Conservation (phyloP, 805 yeast genomes). For the Candida patagonica region DNA sequence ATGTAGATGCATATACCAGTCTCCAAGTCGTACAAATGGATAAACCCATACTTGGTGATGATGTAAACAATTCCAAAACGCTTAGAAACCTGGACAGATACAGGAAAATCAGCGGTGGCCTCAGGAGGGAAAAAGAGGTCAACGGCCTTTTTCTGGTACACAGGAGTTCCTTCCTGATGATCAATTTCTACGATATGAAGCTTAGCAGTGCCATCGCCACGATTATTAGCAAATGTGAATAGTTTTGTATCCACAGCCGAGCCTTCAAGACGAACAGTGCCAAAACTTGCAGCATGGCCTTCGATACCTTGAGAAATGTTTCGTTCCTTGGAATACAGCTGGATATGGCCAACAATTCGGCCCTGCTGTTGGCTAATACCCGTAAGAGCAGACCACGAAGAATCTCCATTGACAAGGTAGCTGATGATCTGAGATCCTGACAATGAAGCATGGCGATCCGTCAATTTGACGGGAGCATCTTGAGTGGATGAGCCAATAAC, state of each 20-base stretch:
- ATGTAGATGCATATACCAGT: constrained; percentile 87
- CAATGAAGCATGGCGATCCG: constrained; percentile 76
- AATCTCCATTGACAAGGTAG: constrained; percentile 68
- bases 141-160: constrained; percentile 77
- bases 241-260: constrained; percentile 70
- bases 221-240: constrained; percentile 79
- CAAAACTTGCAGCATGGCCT: constrained; percentile 93
- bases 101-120: constrained; percentile 93
- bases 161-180: constrained; percentile 77
- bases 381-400: constrained; percentile 89
- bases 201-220: constrained; percentile 73
- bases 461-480: constrained; percentile 68
- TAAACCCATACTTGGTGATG: constrained; percentile 92
- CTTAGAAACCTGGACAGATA: constrained; percentile 77
- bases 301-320: constrained; percentile 94
- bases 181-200: constrained; percentile 94
- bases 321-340: constrained; percentile 78
- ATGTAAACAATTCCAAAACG: constrained; percentile 80
- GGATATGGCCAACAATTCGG: constrained; percentile 92
- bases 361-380: constrained; percentile 94
- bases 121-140: constrained; percentile 97
- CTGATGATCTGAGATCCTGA: constrained; percentile 79
- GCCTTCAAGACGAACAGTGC: constrained; percentile 63
- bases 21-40: constrained; percentile 90
- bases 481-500: constrained; percentile 63